Base-by-base conservation (phyloP, 1,139 yeast genomes). In the Geotrichum carabidarum region DNA sequence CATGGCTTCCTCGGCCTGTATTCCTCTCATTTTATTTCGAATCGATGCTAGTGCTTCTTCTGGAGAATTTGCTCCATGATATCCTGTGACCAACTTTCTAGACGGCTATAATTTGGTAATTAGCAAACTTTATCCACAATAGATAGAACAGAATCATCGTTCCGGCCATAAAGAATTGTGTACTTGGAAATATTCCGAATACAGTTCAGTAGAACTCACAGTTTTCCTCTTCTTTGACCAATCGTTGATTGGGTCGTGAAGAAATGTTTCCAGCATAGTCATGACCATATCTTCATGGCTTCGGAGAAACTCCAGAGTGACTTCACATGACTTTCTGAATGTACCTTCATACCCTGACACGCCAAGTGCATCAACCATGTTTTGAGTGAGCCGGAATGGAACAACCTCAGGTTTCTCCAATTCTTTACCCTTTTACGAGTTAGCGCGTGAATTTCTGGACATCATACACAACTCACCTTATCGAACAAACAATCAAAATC, bases 401-500 rank as follows among this genome's bases (percentile, higher is more conserved):
- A 94, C 99, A 38, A 89, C 74, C 66, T 94, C 99, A 0, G 99
- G 99, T 7, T 82, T 80, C 0, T 83, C 84, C 34, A 86, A 72
- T 1, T 80, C 78, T 44, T 71, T 68, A 9, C 81, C 81, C 61
- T 60, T 32, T 14, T 8, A 15, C 15, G 18, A 31, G 8, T 27
- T 27, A 32, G 6, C 9, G 6, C n/a, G n/a, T 18, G 12, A 36
- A n/a, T 7, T 17, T n/a, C 15, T 15, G 18, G n/a, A 9, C 11
- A 6, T 8, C 18, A 34, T 9, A 6, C 4, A 8, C 46, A 4
- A 15, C 52, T 14, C 36, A 57, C 60, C 50, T 73, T 93, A 65
- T 89, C 99, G 66, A 94, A 94, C 48, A 94, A 74, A 72, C 98
- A 93, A 66, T 94, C 98, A 69, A 93, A 94, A 70, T 94, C 99